phyloP scores from a whole-genome alignment of 306 rosid genomes.

The Quercus aquifolioides region DNA sequence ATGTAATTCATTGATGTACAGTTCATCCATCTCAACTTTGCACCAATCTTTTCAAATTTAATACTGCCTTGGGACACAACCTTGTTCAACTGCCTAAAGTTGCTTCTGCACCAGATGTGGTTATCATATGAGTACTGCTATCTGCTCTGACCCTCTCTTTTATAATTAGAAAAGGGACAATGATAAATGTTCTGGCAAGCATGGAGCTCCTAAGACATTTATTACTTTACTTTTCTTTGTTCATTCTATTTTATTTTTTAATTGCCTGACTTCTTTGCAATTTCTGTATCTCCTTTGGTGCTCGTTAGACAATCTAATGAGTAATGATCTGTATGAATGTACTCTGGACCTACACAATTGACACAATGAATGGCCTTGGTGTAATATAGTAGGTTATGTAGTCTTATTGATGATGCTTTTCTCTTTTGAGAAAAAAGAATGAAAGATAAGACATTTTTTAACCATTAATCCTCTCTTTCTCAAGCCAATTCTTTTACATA shows the following conservation, averaged over 20 bases:
- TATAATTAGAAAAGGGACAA: neutral
- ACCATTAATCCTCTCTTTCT: neutral
- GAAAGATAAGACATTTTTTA: neutral
- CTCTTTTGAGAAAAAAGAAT: neutral
- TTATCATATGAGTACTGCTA: neutral
- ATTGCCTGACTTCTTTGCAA: neutral
- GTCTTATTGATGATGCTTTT: neutral
- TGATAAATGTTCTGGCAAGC: neutral
- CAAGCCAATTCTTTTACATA: slow-evolving; percentile 2
- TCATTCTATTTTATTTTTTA: neutral
- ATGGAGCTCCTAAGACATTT: neutral
- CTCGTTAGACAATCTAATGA: neutral
- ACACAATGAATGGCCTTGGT: neutral
- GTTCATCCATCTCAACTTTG: neutral
- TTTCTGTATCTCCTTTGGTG: neutral
- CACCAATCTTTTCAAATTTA: slow-evolving; percentile 2
- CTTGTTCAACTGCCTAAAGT: slow-evolving; percentile 1
- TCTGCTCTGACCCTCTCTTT: neutral
- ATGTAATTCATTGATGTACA: neutral
- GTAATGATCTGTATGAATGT: neutral
- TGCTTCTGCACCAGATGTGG: slow-evolving; percentile 11
- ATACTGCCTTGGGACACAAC: neutral
- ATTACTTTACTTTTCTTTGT: neutral
- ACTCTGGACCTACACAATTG: neutral
- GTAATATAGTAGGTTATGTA: neutral